These are phyloP conservation scores for Naganishia sp. DNA, from an alignment of 1,284 basidiomycete genomes.

Conservation along the genomic window DNA sequence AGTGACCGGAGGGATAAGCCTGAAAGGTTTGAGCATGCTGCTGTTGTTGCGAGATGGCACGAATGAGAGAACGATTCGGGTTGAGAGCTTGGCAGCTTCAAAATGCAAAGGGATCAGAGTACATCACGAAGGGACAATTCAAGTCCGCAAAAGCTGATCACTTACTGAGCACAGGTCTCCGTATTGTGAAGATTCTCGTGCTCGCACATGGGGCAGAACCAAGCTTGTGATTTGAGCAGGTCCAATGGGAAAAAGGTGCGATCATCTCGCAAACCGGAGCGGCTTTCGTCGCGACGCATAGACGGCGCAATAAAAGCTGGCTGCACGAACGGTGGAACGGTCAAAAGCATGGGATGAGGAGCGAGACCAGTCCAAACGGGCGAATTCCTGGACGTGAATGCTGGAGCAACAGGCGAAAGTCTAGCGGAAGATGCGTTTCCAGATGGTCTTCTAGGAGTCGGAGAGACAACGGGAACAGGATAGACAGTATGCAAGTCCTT, in stretches of 20 bases:
- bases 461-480: not conserved
- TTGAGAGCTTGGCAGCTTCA: constrained; percentile 19
- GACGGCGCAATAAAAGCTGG: not conserved
- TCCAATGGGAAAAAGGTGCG: not conserved
- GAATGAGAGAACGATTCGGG: constrained; percentile 22
- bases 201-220: constrained; percentile 18
- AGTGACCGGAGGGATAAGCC: constrained; percentile 9
- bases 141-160: not conserved
- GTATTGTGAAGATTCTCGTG: constrained; percentile 18
- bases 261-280: not conserved
- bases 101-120: too few relatives aligned
- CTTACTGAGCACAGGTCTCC: constrained; percentile 23
- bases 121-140: not conserved
- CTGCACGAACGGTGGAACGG: constrained; percentile 4
- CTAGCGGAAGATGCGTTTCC: not conserved
- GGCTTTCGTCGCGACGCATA: not conserved
- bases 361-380: not conserved
- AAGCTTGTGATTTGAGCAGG: constrained; percentile 8
- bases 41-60: constrained; percentile 24
- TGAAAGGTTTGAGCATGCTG: constrained; percentile 19
- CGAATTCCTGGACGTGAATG: constrained; percentile 13
- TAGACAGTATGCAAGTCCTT: constrained; percentile 19
- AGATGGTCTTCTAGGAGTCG: not conserved
- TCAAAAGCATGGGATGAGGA: constrained; percentile 9
- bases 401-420: constrained; percentile 5